Conservation (phyloP, 2,329 filamentous ascomycete species). For the Chaetomiaceae sp. region DNA sequence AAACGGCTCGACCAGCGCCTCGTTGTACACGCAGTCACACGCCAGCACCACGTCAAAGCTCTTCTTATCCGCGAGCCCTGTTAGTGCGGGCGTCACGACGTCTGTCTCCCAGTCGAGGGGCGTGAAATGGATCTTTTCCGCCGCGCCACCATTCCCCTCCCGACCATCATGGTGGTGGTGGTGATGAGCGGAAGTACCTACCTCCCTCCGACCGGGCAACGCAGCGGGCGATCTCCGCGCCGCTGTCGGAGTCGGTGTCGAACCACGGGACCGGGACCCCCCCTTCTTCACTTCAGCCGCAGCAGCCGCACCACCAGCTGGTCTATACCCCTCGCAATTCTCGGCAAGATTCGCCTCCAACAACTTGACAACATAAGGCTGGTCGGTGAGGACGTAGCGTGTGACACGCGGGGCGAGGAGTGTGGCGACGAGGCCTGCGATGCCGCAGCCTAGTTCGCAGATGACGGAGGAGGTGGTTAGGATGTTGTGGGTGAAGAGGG, state of each 20-base stretch:
- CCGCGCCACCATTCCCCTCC: constrained; percentile 1
- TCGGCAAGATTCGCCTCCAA: constrained; percentile 70
- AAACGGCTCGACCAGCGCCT: constrained; percentile 73
- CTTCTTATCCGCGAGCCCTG: constrained; percentile 29
- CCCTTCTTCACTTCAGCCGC: no score
- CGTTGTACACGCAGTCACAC: constrained; percentile 95
- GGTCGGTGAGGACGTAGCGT: constrained; percentile 78
- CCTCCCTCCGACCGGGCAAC: not conserved
- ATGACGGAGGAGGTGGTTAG: constrained; percentile 54
- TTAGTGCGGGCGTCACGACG: constrained; percentile 43
- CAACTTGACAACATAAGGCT: constrained; percentile 74
- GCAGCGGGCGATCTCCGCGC: no score
- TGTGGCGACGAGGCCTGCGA: constrained; percentile 74
- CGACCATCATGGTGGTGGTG: no score
- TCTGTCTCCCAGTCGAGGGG: constrained; percentile 80
- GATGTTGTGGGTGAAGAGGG: constrained; percentile 50
- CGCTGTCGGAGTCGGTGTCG: not conserved
- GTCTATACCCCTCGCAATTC: no score
- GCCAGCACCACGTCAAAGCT: constrained; percentile 72
- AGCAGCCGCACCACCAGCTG: no score
- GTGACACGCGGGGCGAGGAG: constrained; percentile 56
- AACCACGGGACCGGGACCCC: not conserved
- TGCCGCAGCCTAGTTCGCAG: constrained; percentile 84
- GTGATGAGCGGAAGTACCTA: no score
- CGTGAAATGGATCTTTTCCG: constrained; percentile 45